Evolutionary conservation across 2,329 filamentous ascomycete genomes (phyloP).

Genomic region (Exophiala dermatitidis): DNA sequence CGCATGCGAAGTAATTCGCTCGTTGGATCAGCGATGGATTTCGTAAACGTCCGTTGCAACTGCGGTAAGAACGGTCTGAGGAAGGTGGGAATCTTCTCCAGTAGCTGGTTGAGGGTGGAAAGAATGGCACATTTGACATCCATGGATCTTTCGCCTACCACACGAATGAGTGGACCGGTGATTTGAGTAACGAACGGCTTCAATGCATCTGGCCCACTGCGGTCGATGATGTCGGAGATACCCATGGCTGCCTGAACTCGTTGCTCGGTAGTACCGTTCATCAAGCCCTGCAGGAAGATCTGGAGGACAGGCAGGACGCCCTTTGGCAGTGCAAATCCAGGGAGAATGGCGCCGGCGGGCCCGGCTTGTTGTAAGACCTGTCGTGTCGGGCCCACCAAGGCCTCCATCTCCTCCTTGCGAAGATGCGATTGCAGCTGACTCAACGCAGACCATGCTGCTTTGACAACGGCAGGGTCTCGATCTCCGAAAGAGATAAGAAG

Average conservation of each 20-base stretch:
- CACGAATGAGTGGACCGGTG: slow-evolving; percentile 92
- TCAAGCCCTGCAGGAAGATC: slow-evolving; percentile 94
- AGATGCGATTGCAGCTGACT: slow-evolving; percentile 81
- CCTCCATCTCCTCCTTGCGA: slow-evolving; percentile 97
- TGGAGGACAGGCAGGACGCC: slow-evolving; percentile 93
- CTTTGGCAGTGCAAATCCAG: slow-evolving; percentile 86
- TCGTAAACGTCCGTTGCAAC: slow-evolving; percentile 91
- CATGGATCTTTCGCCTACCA: slow-evolving; percentile 90
- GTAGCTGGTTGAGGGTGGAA: slow-evolving; percentile 83
- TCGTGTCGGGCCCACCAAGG: slow-evolving; percentile 75
- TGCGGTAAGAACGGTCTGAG: slow-evolving; percentile 96
- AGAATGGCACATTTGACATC: slow-evolving; percentile 92
- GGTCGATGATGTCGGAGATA: slow-evolving; percentile 91
- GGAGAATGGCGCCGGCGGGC: slow-evolving; percentile 72
- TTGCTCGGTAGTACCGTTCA: slow-evolving; percentile 92
- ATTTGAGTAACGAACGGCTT: slow-evolving; percentile 97
- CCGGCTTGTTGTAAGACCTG: slow-evolving; percentile 83
- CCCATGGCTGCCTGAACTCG: slow-evolving; percentile 84
- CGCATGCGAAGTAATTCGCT: slow-evolving; percentile 81
- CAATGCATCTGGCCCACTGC: slow-evolving; percentile 76
- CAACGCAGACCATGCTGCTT: slow-evolving; percentile 80
- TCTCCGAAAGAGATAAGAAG: slow-evolving; percentile 91
- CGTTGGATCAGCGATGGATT: slow-evolving; percentile 85
- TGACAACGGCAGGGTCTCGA: slow-evolving; percentile 72
- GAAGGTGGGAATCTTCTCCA: slow-evolving; percentile 93